These are phyloP conservation scores for Beta macrorhiza DNA, from an alignment of 179 eudicot genomes.

Conservation along the genomic window DNA sequence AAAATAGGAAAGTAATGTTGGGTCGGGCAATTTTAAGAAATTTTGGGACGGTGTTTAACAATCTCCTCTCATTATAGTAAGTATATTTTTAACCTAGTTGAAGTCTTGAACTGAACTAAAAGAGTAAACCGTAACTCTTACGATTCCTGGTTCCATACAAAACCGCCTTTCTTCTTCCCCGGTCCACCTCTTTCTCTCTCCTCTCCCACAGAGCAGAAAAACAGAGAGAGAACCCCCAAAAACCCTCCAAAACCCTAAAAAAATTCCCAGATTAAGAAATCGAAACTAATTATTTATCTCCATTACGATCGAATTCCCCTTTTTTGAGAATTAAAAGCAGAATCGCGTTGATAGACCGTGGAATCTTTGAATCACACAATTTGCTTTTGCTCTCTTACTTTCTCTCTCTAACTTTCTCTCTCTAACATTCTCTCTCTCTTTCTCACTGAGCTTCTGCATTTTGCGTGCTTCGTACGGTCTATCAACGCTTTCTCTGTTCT, in stretches of 20 bases:
- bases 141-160: background rate
- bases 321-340: constrained; percentile 41
- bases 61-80: no score
- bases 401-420: background rate
- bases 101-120: no score
- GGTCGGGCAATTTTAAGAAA: no score
- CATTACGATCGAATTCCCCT: background rate
- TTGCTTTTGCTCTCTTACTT: constrained; percentile 20
- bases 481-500: constrained; percentile 72
- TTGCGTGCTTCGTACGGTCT: constrained; percentile 97
- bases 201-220: background rate
- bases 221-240: background rate
- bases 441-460: constrained; percentile 12
- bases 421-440: background rate
- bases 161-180: constrained; percentile 12
- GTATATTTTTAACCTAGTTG: no score
- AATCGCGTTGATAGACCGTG: constrained; percentile 91
- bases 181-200: constrained; percentile 4
- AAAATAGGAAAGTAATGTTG: no score
- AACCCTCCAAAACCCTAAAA: constrained; percentile 14
- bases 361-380: constrained; percentile 69
- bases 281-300: background rate
- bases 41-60: no score
- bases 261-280: background rate
- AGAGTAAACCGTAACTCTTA: no score